Percentiles rank a stretch among this genome's conserved stretches.
Evolutionary conservation across 1,284 basidiomycete genomes (phyloP).

Genomic region (Blastosporella zonata): DNA sequence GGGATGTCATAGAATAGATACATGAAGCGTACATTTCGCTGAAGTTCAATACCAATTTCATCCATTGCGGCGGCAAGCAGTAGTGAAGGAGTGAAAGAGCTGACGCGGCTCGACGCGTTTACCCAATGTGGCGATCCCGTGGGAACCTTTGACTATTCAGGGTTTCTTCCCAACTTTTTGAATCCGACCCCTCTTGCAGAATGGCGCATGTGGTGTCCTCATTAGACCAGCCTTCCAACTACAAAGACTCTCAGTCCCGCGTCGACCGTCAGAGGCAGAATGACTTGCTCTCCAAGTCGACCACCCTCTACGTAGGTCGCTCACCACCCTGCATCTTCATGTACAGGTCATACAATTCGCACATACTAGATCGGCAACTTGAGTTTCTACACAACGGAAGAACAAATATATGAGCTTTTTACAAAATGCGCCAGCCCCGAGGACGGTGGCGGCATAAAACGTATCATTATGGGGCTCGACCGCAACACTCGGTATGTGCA

Average conservation of each 20-base stretch:
- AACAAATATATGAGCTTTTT: slow-evolving; percentile 99
- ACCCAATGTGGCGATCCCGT: slow-evolving; percentile 32
- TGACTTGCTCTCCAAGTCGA: slow-evolving; percentile 68
- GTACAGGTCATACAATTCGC: slow-evolving; percentile 9
- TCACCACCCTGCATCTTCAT: slow-evolving; percentile 3
- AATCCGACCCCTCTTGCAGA: slow-evolving; percentile 14
- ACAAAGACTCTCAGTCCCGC: slow-evolving; percentile 86
- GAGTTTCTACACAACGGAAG: slow-evolving; percentile 98
- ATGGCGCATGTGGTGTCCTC: slow-evolving; percentile 88
- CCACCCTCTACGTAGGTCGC: slow-evolving; percentile 70
- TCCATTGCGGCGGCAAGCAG: slow-evolving; percentile 55
- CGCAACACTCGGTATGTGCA: slow-evolving; percentile 79
- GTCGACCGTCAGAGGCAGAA: slow-evolving; percentile 70
- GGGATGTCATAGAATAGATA: not conserved
- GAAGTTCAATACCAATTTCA: slow-evolving; percentile 81
- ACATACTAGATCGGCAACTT: slow-evolving; percentile 84
- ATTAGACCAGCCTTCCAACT: slow-evolving; percentile 92
- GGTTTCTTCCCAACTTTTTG: slow-evolving; percentile 8
- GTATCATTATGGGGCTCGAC: slow-evolving; percentile 99
- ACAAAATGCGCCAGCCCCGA: slow-evolving; percentile 87
- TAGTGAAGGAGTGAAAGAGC: slow-evolving; percentile 30
- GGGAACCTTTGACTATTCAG: slow-evolving; percentile 24
- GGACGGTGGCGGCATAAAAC: slow-evolving; percentile 93
- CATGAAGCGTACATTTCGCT: slow-evolving; percentile 65
- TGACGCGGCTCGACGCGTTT: slow-evolving; percentile 56